Evolutionary conservation across 352 stramenopile species (phyloP).

Genomic region (Globisporangium spinosum): DNA sequence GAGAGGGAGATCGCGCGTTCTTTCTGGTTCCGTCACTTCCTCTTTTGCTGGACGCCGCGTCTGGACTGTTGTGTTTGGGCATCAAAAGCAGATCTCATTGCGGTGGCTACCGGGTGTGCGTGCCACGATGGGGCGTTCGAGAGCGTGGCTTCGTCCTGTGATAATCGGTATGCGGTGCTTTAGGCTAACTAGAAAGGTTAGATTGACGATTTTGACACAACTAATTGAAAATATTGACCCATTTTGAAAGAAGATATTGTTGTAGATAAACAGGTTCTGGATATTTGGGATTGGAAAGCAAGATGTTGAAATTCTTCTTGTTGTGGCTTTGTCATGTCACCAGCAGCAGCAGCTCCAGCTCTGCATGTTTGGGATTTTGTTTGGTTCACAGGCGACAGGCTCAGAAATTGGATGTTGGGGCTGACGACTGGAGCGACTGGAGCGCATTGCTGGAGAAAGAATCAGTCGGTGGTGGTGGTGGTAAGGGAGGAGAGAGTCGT

Average conservation of each 20-base stretch:
- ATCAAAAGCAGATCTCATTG: neutral
- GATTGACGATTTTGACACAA: neutral
- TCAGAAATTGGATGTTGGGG: neutral
- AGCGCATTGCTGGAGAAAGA: neutral
- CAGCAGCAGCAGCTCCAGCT: neutral
- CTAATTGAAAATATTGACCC: neutral
- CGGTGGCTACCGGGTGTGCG: neutral
- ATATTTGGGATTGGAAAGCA: neutral
- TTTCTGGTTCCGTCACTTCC: neutral
- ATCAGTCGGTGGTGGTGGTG: neutral
- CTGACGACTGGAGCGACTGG: neutral
- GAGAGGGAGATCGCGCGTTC: neutral
- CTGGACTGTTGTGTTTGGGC: neutral
- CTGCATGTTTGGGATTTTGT: neutral
- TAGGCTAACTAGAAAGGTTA: neutral
- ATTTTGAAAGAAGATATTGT: neutral
- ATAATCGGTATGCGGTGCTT: neutral
- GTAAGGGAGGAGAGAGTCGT: no score
- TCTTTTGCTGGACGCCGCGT: neutral
- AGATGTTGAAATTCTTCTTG: neutral
- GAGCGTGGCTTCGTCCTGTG: neutral
- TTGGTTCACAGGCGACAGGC: neutral
- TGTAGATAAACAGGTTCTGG: neutral
- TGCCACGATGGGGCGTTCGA: neutral
- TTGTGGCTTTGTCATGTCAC: neutral